These are phyloP conservation scores for Capsella bursapastoris DNA, from an alignment of 345 rosid species.

Conservation along the genomic window DNA sequence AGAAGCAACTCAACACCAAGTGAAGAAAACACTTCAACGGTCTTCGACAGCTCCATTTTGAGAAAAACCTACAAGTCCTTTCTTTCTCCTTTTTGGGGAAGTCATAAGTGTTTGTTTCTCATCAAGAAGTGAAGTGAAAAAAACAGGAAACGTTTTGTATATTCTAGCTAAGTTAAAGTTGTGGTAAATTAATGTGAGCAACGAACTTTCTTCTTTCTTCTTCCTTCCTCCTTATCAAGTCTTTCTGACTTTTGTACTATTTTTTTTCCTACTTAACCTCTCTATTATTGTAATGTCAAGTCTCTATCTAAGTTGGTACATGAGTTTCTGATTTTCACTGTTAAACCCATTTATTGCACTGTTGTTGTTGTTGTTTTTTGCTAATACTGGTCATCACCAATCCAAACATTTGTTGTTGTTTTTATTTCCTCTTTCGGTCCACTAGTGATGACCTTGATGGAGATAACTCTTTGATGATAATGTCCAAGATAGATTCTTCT, in stretches of 20 bases:
- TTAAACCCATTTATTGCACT: slow-evolving; percentile 1
- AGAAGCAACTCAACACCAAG: slow-evolving; percentile 52
- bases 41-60: slow-evolving; percentile 79
- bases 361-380: no score
- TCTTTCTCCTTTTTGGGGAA: neutral
- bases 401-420: neutral
- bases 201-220: slow-evolving; percentile 20
- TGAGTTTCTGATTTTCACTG: slow-evolving; percentile 21
- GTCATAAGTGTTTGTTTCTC: neutral
- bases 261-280: neutral
- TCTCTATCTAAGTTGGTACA: neutral
- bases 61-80: slow-evolving; percentile 40
- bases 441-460: neutral
- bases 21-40: slow-evolving; percentile 55
- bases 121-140: neutral
- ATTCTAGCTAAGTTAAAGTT: slow-evolving; percentile 29
- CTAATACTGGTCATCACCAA: no score
- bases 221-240: slow-evolving; percentile 29
- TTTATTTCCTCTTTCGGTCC: neutral
- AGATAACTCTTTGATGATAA: neutral
- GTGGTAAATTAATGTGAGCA: slow-evolving; percentile 23
- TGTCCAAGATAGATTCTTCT: slow-evolving; percentile 10
- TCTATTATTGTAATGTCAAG: slow-evolving; percentile 22
- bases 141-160: slow-evolving; percentile 22
- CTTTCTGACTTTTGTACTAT: slow-evolving; percentile 34